These are phyloP conservation scores for Phytopythium boreale DNA, from an alignment of 352 stramenopile genomes.

Conservation along the genomic window DNA sequence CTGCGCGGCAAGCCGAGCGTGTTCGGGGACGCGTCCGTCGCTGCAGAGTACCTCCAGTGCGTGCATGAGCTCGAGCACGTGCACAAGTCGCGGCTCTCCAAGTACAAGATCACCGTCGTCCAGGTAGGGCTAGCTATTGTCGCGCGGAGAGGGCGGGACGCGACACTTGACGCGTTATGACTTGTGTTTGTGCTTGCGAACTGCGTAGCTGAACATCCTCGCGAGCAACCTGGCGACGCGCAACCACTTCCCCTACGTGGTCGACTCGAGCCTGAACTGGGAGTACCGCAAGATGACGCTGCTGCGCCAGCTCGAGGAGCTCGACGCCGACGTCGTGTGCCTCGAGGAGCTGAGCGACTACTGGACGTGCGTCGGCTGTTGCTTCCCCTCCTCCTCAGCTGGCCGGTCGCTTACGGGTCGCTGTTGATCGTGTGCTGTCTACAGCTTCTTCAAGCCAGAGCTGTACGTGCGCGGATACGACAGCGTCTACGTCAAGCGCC, in stretches of 20 bases:
- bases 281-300: conserved; percentile 78
- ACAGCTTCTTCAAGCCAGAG: conserved; percentile 79
- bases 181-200: not conserved
- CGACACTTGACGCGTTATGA: not conserved
- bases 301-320: conserved; percentile 64
- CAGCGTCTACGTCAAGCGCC: conserved; percentile 83
- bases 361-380: conserved; percentile 60
- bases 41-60: conserved; percentile 40
- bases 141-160: conserved; percentile 1
- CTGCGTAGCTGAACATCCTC: conserved; percentile 72
- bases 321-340: conserved; percentile 81
- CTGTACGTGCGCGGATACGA: conserved; percentile 75
- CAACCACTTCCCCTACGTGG: conserved; percentile 86
- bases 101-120: conserved; percentile 73
- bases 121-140: conserved; percentile 29
- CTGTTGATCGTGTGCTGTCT: not conserved
- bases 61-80: conserved; percentile 40
- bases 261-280: conserved; percentile 80
- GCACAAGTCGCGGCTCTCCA: conserved; percentile 27
- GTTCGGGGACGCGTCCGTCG: not conserved
- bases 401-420: not conserved
- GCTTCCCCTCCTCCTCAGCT: not conserved
- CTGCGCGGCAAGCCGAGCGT: conserved; percentile 19
- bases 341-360: conserved; percentile 88
- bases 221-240: conserved; percentile 82